Percentiles rank a stretch among this genome's conserved stretches.
Conservation (phyloP, 1,284 basidiomycete species). For the Ustilago cynodontis region DNA sequence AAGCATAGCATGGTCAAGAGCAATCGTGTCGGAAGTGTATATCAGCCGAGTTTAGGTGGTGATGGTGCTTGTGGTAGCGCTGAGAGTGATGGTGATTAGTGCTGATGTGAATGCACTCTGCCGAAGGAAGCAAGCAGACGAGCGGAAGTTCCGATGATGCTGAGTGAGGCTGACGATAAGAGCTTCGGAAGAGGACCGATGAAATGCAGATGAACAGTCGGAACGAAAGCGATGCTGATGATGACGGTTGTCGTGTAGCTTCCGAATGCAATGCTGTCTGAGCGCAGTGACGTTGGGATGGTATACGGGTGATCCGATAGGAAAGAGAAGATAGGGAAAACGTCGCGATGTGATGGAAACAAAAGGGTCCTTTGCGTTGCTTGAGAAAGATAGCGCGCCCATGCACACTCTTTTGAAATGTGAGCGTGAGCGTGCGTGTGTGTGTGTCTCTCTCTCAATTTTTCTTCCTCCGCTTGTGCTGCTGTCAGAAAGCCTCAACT, state of each 20-base stretch:
- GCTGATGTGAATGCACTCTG: background rate
- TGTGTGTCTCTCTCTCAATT: conserved; percentile 7
- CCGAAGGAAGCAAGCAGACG: background rate
- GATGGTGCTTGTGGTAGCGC: background rate
- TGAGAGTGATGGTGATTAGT: background rate
- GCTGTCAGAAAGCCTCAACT: background rate
- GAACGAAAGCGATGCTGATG: background rate
- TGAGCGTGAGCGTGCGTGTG: background rate
- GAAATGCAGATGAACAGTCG: background rate
- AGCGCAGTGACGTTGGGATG: background rate
- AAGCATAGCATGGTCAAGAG: conserved; percentile 4
- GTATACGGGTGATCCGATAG: too few relatives aligned
- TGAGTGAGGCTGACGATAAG: conserved; percentile 1
- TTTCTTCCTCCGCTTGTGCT: conserved; percentile 9
- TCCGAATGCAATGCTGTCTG: background rate
- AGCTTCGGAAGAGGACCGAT: background rate
- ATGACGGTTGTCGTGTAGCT: background rate
- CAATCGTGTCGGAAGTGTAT: background rate
- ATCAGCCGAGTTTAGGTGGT: background rate
- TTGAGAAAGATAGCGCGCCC: background rate
- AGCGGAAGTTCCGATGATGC: background rate
- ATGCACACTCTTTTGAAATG: too few relatives aligned
- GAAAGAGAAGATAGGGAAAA: background rate
- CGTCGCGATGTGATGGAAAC: background rate
- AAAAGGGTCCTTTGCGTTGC: background rate